phyloP scores from a whole-genome alignment of 2,329 filamentous ascomycete species.

The Emergomyces pasteurianus region DNA sequence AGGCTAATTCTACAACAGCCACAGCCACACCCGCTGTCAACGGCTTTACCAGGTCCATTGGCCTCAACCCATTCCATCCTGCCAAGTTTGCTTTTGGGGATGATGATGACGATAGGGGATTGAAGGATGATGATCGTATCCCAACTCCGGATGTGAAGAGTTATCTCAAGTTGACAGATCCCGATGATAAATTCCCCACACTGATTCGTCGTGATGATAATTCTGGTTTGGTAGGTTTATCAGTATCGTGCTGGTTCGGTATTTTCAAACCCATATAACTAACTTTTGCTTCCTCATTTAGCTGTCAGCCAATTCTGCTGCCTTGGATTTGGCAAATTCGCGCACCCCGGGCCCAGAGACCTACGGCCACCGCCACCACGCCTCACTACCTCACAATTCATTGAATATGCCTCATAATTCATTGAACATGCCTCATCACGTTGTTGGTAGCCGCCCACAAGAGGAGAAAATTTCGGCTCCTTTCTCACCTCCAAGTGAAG shows the following conservation, averaged over 20 bases:
- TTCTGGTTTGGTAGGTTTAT: conserved; percentile 36
- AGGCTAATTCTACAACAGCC: conserved; percentile 22
- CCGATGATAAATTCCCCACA: conserved; percentile 79
- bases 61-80: conserved; percentile 72
- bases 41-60: conserved; percentile 23
- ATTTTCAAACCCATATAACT: not conserved
- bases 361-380: conserved; percentile 59
- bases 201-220: conserved; percentile 38
- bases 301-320: conserved; percentile 69
- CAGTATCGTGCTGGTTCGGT: not conserved
- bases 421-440: conserved; percentile 27
- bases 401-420: conserved; percentile 43
- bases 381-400: conserved; percentile 46
- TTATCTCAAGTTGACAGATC: conserved; percentile 58
- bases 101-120: conserved; percentile 55
- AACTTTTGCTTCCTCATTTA: conserved; percentile 34
- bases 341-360: conserved; percentile 54
- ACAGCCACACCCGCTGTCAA: conserved; percentile 20
- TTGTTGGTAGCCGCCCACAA: conserved; percentile 2
- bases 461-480: conserved; percentile 16
- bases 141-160: conserved; percentile 55
- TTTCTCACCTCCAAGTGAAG: conserved; percentile 4
- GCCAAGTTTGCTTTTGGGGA: conserved; percentile 77
- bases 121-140: conserved; percentile 37
- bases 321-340: conserved; percentile 65